phyloP scores from a whole-genome alignment of 2,329 filamentous ascomycete genomes.

The Botrytis sinoallii region DNA sequence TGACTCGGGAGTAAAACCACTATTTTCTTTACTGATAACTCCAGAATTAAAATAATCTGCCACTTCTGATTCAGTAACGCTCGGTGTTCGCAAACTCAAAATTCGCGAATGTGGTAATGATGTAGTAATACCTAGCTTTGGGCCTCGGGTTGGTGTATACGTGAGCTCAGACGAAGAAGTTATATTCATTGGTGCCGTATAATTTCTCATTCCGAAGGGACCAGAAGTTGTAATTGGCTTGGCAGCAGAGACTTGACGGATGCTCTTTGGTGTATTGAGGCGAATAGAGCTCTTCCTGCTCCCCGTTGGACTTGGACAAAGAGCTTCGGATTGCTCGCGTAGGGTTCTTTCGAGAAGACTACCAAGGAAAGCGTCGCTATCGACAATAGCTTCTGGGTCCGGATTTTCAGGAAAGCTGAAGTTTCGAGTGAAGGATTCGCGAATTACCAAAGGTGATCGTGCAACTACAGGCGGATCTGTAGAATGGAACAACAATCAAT shows the following conservation, averaged over 20 bases:
- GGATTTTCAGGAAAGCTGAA: conserved; percentile 1
- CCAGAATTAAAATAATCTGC: background rate
- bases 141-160: conserved; percentile 13
- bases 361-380: conserved; percentile 25
- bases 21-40: conserved; percentile 1
- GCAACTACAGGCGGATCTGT: background rate
- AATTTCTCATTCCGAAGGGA: background rate
- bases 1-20: conserved; percentile 14
- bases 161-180: background rate
- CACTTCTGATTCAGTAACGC: background rate
- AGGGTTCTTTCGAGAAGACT: conserved; percentile 30
- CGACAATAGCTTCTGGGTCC: background rate
- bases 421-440: conserved; percentile 5
- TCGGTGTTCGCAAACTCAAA: conserved; percentile 9
- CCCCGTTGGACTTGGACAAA: conserved; percentile 23
- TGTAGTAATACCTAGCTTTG: background rate
- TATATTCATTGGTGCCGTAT: background rate
- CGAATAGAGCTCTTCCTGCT: conserved; percentile 11
- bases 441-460: conserved; percentile 4
- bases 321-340: conserved; percentile 28
- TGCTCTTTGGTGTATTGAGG: conserved; percentile 7
- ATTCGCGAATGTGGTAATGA: conserved; percentile 8
- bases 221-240: background rate
- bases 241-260: background rate
- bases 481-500: background rate